Conservation (phyloP, 108 stramenopile species). For the Hondaea fermentalgiana region DNA sequence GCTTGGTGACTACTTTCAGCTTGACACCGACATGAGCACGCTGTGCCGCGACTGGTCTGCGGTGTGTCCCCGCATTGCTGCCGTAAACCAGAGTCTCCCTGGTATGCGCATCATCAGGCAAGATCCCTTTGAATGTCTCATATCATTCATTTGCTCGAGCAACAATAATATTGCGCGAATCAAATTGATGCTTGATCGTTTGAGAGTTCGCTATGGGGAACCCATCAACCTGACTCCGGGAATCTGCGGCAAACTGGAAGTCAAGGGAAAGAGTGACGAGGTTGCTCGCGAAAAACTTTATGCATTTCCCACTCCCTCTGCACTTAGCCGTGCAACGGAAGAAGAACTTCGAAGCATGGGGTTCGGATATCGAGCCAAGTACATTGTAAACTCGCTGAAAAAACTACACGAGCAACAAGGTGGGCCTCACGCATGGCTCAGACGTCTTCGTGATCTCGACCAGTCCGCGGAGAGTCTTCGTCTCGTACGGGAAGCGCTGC, state of each 20-base stretch:
- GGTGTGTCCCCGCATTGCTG: constrained; percentile 47
- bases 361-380: constrained; percentile 87
- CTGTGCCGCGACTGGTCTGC: constrained; percentile 68
- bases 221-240: constrained; percentile 41
- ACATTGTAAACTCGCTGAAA: constrained; percentile 61
- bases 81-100: constrained; percentile 61
- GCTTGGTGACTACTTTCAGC: not conserved
- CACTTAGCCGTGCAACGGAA: constrained; percentile 39
- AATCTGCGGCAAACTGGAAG: not conserved
- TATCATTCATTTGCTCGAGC: constrained; percentile 90
- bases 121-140: constrained; percentile 86
- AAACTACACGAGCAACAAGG: constrained; percentile 15
- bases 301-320: constrained; percentile 71
- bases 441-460: constrained; percentile 32
- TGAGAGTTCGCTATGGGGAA: constrained; percentile 66
- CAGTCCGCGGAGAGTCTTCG: constrained; percentile 6
- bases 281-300: constrained; percentile 21
- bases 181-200: constrained; percentile 67
- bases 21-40: constrained; percentile 27
- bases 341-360: constrained; percentile 67
- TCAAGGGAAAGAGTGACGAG: not conserved
- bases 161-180: constrained; percentile 99
- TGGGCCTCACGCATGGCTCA: constrained; percentile 53
- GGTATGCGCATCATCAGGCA: constrained; percentile 80
- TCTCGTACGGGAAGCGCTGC: constrained; percentile 58